These are phyloP conservation scores for Rhodosporidiobolus sp. DNA, from an alignment of 768 basidiomycete species.

Conservation along the genomic window DNA sequence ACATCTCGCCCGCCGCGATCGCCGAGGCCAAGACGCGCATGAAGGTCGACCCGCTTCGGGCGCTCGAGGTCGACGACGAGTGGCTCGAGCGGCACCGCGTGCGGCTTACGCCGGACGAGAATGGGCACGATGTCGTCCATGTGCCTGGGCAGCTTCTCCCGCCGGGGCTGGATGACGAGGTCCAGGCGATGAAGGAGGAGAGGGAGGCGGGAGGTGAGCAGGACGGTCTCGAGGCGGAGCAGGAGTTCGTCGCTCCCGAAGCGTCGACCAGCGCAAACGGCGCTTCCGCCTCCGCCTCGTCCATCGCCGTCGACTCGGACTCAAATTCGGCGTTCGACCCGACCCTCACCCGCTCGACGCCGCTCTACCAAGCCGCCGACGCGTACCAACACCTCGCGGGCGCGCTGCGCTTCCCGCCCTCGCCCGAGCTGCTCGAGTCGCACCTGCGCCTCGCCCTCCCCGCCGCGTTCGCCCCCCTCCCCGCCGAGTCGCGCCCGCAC, in stretches of 20 bases:
- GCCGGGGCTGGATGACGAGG: conserved; percentile 52
- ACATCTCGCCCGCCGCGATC: conserved; percentile 1
- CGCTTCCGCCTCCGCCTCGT: no score
- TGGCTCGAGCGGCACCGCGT: conserved; percentile 5
- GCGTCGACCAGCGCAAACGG: no score
- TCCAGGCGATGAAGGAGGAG: conserved; percentile 48
- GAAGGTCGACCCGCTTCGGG: not conserved
- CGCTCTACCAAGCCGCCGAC: no score
- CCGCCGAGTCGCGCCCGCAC: conserved; percentile 53
- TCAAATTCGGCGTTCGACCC: no score
- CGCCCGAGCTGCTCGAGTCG: no score
- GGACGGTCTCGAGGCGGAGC: no score
- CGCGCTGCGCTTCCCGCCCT: no score
- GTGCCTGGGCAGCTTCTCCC: conserved; percentile 31
- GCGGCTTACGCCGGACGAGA: conserved; percentile 8
- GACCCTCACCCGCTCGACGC: no score
- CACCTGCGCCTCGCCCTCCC: not conserved
- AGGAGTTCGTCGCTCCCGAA: no score
- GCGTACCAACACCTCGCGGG: no score
- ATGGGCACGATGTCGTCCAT: conserved; percentile 18
- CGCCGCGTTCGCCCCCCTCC: conserved; percentile 50
- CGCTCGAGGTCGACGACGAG: not conserved
- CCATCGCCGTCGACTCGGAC: no score
- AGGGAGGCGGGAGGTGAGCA: not conserved
- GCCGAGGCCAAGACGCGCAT: not conserved